Evolutionary conservation across 345 rosid genomes (phyloP).

Genomic region (Brassica incana): DNA sequence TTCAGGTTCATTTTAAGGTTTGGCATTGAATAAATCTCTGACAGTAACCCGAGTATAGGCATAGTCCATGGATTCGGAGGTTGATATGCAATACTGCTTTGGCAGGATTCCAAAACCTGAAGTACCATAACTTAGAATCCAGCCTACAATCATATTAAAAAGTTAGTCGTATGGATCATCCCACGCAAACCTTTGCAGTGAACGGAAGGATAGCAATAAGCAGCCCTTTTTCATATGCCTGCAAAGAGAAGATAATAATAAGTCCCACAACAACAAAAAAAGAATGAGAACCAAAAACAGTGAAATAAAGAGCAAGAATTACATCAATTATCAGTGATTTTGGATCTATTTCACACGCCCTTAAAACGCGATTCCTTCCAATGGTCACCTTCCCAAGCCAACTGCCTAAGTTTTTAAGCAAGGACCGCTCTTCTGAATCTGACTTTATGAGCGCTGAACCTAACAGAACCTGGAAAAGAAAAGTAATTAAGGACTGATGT

Average conservation of each 20-base stretch:
- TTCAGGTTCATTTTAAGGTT: constrained; percentile 90
- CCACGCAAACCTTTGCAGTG: constrained; percentile 78
- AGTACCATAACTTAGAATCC: constrained; percentile 18
- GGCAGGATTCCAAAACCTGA: constrained; percentile 92
- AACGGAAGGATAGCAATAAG: constrained; percentile 99
- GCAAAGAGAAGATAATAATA: constrained; percentile 13
- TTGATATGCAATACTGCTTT: constrained; percentile 84
- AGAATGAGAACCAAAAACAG: background rate
- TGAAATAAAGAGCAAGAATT: constrained; percentile 1
- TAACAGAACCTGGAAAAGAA: constrained; percentile 71
- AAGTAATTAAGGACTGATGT: background rate
- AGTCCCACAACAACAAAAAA: background rate
- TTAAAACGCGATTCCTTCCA: constrained; percentile 85
- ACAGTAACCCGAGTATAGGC: constrained; percentile 77
- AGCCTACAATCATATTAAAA: background rate
- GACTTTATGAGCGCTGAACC: constrained; percentile 97
- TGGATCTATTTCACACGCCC: constrained; percentile 97
- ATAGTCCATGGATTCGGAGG: constrained; percentile 97
- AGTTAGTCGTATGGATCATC: too few species aligned
- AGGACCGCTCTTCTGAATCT: constrained; percentile 93
- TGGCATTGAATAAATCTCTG: constrained; percentile 82
- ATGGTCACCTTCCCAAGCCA: constrained; percentile 78
- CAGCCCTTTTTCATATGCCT: constrained; percentile 98
- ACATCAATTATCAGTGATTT: constrained; percentile 98
- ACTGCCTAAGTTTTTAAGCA: constrained; percentile 58